Base-by-base conservation (phyloP, 257 asterid species). In the Ballota nigra region DNA sequence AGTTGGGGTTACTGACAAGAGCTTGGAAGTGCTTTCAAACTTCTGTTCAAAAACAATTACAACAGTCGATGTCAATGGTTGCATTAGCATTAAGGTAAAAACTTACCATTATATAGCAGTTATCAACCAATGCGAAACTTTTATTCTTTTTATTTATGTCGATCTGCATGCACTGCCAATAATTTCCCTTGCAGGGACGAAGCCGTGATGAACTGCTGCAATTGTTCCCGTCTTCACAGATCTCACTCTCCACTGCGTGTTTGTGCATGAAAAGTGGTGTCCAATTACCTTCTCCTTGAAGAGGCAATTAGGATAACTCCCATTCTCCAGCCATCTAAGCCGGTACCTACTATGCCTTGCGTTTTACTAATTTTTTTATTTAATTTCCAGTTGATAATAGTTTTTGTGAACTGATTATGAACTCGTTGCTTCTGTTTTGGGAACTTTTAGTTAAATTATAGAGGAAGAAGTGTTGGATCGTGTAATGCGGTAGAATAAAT, bases 61-160 rank as follows among this genome's bases (percentile, higher is more conserved):
- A 22, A 95, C 99, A 26, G 86, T 95, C 23, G 98, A 95, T 77
- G 98, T 95, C 75, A 95, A 95, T 75, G 99, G 99, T 34, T 92
- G 98, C 83, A 79, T 78, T 31, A 90, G 92, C 78, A 86, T 94
- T 22, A 88, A 89, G 97, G 99, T 94, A 8, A n/a, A n/a, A 15
- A 18, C 41, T 77, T 20, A n/a, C 2, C 29, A 1, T 26, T 8
- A 8, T 59, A 45, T 6, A 15, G 22, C 13, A 2, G 28, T 67
- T 26, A 8, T 12, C 1, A 8, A 36, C 43, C 24, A 29, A 51
- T 7, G 10, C 6, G 16, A 31, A 15, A 15, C 52, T 43, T 43
- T n/a, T 22, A 34, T 57, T 31, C 19, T 23, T 53, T 7, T 23
- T 28, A 60, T 43, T 31, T 24, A 51, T 36, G 28, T 20, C 29